These are phyloP conservation scores for Colletotrichum spaethianum DNA, from an alignment of 2,329 filamentous ascomycete genomes.

Conservation along the genomic window DNA sequence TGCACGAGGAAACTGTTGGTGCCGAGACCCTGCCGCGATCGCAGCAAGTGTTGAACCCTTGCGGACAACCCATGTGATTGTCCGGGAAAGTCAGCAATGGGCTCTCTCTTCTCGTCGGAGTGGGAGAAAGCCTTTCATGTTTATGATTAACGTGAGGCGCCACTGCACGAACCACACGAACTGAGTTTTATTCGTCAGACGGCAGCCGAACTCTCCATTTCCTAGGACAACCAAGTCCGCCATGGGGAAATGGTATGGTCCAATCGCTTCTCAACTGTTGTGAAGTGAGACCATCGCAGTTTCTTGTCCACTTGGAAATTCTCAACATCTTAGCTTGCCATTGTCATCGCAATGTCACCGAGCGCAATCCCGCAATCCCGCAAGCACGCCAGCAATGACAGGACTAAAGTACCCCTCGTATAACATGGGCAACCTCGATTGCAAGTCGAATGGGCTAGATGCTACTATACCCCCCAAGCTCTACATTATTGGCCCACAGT, in stretches of 20 bases:
- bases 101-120: background rate
- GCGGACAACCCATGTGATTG: background rate
- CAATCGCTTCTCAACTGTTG: background rate
- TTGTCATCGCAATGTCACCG: conserved; percentile 1
- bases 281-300: background rate
- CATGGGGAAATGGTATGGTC: background rate
- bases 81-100: background rate
- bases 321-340: background rate
- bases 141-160: background rate
- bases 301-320: background rate
- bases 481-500: background rate
- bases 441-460: background rate
- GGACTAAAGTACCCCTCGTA: too few relatives aligned
- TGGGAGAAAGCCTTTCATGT: background rate
- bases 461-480: background rate
- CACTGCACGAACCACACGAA: background rate
- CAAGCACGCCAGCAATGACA: background rate
- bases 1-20: too few relatives aligned
- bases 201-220: background rate
- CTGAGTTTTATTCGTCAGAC: background rate
- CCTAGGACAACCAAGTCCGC: background rate
- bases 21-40: background rate
- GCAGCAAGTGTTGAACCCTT: background rate
- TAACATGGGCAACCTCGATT: background rate
- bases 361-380: background rate